Evolutionary conservation across 2,329 filamentous ascomycete species (phyloP).

Genomic region (Colletotrichum gloeosporioides): DNA sequence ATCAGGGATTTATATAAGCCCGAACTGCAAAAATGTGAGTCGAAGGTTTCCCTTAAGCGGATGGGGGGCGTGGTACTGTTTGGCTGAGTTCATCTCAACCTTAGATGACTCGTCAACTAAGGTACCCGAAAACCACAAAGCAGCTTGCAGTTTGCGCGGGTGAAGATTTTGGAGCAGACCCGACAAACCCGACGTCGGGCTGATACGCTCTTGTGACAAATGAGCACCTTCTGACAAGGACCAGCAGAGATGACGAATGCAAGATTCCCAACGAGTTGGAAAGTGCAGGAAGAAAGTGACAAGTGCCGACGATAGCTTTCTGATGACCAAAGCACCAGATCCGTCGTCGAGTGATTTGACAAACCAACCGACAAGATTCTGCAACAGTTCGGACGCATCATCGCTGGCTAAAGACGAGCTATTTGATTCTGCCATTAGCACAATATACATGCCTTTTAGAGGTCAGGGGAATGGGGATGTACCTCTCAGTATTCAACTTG

Average conservation of each 20-base stretch:
- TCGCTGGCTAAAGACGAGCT: conserved; percentile 59
- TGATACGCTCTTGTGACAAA: conserved; percentile 24
- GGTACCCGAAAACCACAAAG: conserved; percentile 69
- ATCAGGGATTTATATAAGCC: conserved; percentile 44
- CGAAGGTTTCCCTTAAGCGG: not conserved
- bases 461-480: conserved; percentile 22
- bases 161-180: conserved; percentile 54
- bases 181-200: conserved; percentile 42
- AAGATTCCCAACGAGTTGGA: conserved; percentile 69
- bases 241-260: conserved; percentile 62
- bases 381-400: conserved; percentile 63
- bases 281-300: conserved; percentile 79
- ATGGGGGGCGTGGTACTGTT: conserved; percentile 49
- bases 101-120: conserved; percentile 73
- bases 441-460: not conserved
- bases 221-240: conserved; percentile 42
- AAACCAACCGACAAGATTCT: conserved; percentile 68
- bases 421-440: not conserved
- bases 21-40: conserved; percentile 30
- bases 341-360: conserved; percentile 56
- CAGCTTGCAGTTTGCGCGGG: conserved; percentile 54
- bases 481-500: conserved; percentile 91
- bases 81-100: conserved; percentile 65
- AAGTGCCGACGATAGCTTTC: conserved; percentile 79
- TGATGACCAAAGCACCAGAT: conserved; percentile 65